These are phyloP conservation scores for Emergomyces orientalis DNA, from an alignment of 2,329 filamentous ascomycete species.

Conservation along the genomic window DNA sequence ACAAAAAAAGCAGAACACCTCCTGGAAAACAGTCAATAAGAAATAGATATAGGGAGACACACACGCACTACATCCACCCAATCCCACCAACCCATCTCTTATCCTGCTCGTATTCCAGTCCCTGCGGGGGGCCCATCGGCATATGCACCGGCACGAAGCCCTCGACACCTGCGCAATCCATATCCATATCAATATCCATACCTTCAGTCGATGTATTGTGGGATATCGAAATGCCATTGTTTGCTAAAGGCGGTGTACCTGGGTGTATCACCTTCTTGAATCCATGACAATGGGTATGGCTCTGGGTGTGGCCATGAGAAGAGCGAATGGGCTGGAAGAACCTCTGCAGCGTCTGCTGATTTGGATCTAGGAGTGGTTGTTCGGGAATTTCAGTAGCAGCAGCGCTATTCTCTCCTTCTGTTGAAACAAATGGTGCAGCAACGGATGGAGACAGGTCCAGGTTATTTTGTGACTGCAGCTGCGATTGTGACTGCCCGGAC, in stretches of 20 bases:
- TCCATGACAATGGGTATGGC: neutral
- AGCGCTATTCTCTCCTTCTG: too few species aligned
- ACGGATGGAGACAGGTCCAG: too few species aligned
- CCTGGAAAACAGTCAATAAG: neutral
- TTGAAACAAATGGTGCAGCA: too few species aligned
- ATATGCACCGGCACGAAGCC: neutral
- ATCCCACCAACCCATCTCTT: conserved; percentile 24
- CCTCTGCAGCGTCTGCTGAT: conserved; percentile 32
- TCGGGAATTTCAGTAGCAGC: conserved; percentile 20
- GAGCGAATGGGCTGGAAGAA: conserved; percentile 30
- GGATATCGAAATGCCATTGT: neutral
- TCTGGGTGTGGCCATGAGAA: conserved; percentile 10
- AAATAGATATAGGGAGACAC: neutral
- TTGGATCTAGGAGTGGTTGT: conserved; percentile 26
- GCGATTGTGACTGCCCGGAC: too few species aligned
- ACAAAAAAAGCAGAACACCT: neutral
- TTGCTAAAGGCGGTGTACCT: neutral
- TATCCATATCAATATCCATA: conserved; percentile 25
- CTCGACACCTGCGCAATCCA: conserved; percentile 15
- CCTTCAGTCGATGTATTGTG: conserved; percentile 14
- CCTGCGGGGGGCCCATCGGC: neutral
- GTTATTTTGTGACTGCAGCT: neutral
- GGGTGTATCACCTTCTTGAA: neutral
- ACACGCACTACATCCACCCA: conserved; percentile 24
- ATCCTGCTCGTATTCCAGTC: conserved; percentile 9